Evolutionary conservation across 2,329 filamentous ascomycete species (phyloP).

Genomic region (Pyricularia sp.): DNA sequence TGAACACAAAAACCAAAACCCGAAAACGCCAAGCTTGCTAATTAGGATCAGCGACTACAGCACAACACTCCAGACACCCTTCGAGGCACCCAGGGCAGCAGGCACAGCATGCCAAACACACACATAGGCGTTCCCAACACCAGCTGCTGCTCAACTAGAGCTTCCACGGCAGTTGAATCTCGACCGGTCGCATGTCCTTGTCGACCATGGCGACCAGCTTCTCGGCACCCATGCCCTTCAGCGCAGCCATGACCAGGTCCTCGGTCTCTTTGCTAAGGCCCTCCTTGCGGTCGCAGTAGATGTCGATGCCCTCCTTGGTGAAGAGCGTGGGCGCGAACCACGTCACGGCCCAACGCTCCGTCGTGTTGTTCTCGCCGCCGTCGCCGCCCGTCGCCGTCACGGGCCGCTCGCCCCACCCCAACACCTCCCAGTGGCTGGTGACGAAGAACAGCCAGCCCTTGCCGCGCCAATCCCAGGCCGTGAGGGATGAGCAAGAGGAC

Average conservation of each 20-base stretch:
- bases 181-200: slow-evolving; percentile 36
- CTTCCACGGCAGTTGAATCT: slow-evolving; percentile 39
- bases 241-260: slow-evolving; percentile 5
- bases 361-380: neutral
- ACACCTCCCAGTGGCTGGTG: slow-evolving; percentile 65
- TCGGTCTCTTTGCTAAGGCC: slow-evolving; percentile 44
- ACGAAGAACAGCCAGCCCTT: slow-evolving; percentile 63
- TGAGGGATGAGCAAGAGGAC: slow-evolving; percentile 8
- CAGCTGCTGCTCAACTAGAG: neutral
- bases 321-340: slow-evolving; percentile 78
- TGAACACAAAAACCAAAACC: neutral
- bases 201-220: slow-evolving; percentile 40
- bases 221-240: slow-evolving; percentile 26
- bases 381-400: slow-evolving; percentile 20
- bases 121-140: neutral
- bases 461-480: slow-evolving; percentile 63
- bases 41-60: neutral
- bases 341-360: slow-evolving; percentile 62
- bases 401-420: slow-evolving; percentile 54
- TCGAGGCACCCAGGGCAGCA: neutral
- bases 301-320: slow-evolving; percentile 67
- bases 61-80: neutral
- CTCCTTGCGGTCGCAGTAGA: slow-evolving; percentile 53
- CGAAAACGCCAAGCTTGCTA: slow-evolving; percentile 1
- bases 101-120: neutral